These are phyloP conservation scores for Fusarium acutatum DNA, from an alignment of 2,329 filamentous ascomycete species.

Conservation along the genomic window DNA sequence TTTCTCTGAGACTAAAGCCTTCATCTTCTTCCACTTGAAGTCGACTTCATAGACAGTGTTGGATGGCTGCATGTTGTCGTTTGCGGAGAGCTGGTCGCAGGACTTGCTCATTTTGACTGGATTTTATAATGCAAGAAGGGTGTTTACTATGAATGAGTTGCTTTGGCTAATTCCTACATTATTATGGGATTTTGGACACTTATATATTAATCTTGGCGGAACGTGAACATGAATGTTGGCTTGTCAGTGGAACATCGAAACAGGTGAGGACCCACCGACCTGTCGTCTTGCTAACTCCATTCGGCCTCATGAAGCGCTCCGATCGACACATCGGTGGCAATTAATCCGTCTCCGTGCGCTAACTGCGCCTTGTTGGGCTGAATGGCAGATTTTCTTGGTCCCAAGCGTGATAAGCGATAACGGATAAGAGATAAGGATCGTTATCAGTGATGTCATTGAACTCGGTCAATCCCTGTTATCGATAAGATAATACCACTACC, in stretches of 20 bases:
- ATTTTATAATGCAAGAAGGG: neutral
- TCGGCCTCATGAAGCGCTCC: neutral
- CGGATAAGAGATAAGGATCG: rapidly evolving
- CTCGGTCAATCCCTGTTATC: neutral
- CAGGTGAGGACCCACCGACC: neutral
- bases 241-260: neutral
- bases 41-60: constrained; percentile 14
- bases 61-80: neutral
- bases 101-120: neutral
- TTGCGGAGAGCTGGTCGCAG: neutral
- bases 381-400: neutral
- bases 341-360: neutral
- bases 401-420: neutral
- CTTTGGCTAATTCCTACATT: neutral
- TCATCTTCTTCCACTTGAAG: constrained; percentile 30
- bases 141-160: neutral
- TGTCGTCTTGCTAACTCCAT: neutral
- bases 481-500: neutral
- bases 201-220: neutral
- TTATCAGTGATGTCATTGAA: neutral
- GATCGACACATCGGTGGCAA: neutral
- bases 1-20: constrained; percentile 16
- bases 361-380: constrained; percentile 3
- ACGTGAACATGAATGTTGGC: neutral
- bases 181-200: neutral